Evolutionary conservation across 73 alveolate species (phyloP).

Genomic region (Uronychia binucleata): DNA sequence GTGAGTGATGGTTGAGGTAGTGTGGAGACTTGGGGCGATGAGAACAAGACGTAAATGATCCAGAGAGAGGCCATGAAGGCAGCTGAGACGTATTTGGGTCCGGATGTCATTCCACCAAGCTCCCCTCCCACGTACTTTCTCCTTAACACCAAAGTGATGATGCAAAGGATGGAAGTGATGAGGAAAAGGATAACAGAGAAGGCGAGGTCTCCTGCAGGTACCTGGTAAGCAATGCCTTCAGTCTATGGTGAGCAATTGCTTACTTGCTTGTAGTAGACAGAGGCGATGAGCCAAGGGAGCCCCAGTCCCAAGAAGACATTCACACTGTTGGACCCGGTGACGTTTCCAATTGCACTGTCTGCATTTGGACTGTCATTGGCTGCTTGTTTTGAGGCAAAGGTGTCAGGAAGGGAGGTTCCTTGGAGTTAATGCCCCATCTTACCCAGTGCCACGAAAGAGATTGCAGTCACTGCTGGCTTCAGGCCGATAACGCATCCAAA

Average conservation of each 20-base stretch:
- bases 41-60: constrained; percentile 13
- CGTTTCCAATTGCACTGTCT: constrained; percentile 71
- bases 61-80: constrained; percentile 6
- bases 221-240: background rate
- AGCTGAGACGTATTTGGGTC: background rate
- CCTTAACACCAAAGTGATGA: constrained; percentile 13
- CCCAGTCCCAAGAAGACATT: constrained; percentile 72
- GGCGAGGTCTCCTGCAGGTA: constrained; percentile 12
- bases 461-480: constrained; percentile 51
- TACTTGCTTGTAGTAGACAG: constrained; percentile 29
- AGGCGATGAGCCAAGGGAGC: constrained; percentile 49
- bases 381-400: constrained; percentile 69
- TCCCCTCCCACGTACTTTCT: constrained; percentile 23
- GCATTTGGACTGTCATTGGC: constrained; percentile 66
- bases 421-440: too few species aligned
- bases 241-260: background rate
- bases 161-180: constrained; percentile 9
- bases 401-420: constrained; percentile 77
- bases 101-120: constrained; percentile 6
- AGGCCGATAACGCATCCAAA: constrained; percentile 71
- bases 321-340: constrained; percentile 72
- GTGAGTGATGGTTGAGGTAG: too few species aligned
- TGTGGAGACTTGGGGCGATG: constrained; percentile 10
- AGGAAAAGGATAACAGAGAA: background rate
- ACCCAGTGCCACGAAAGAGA: constrained; percentile 71